Percentiles rank a stretch among this genome's conserved stretches.
Evolutionary conservation across 2,329 filamentous ascomycete genomes (phyloP).

Genomic region (Trichocomaceae sp.): DNA sequence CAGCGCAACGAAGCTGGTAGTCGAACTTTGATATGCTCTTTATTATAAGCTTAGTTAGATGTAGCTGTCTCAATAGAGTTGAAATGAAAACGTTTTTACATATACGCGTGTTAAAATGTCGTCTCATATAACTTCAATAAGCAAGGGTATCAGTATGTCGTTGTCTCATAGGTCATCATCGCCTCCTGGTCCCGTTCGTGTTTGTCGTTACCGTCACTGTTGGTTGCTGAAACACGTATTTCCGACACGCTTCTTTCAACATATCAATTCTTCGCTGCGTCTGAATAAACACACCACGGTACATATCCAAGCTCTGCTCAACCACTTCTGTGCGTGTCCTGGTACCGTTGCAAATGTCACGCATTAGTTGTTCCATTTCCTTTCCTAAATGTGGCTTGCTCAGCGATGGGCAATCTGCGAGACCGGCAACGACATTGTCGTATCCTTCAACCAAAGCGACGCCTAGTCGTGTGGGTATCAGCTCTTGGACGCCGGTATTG

Average conservation of each 20-base stretch:
- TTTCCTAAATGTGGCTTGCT: constrained; percentile 95
- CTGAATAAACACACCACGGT: constrained; percentile 76
- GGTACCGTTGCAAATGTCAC: constrained; percentile 85
- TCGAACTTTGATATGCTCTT: constrained; percentile 16
- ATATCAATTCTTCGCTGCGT: constrained; percentile 67
- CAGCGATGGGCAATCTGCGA: constrained; percentile 56
- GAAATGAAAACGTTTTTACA: too few species aligned
- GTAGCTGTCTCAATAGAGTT: too few species aligned
- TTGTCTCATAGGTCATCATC: too few species aligned
- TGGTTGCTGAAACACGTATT: constrained; percentile 41
- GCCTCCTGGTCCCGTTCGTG: neutral
- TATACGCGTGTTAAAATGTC: too few species aligned
- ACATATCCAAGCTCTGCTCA: constrained; percentile 76
- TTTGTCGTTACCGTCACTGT: constrained; percentile 1
- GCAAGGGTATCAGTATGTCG: too few species aligned
- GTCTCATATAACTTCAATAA: too few species aligned
- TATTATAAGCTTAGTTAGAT: too few species aligned
- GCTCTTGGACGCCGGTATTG: constrained; percentile 58
- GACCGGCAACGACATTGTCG: constrained; percentile 87
- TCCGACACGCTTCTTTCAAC: constrained; percentile 52
- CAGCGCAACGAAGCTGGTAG: constrained; percentile 34
- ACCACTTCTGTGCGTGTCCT: constrained; percentile 69
- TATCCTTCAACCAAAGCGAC: constrained; percentile 91
- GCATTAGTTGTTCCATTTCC: constrained; percentile 97
- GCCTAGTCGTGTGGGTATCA: constrained; percentile 86